Evolutionary conservation across 345 rosid species (phyloP).

Genomic region (Ceriops zippeliana): DNA sequence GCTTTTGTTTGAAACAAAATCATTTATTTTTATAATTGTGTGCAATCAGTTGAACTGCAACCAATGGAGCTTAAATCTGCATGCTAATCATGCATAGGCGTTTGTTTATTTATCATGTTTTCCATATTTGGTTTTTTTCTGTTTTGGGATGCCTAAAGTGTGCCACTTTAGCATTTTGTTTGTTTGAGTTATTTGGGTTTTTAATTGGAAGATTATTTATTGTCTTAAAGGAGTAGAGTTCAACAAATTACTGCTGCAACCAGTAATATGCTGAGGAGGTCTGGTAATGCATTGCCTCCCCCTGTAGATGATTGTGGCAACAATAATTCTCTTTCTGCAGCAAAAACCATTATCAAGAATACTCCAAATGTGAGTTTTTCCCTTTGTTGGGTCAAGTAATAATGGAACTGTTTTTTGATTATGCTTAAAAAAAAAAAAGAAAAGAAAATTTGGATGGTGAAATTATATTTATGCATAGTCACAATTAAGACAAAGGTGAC

Average conservation of each 20-base stretch:
- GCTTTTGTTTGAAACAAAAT: too few relatives aligned
- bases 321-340: constrained; percentile 40
- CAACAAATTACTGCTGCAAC: constrained; percentile 74
- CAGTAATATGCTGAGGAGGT: constrained; percentile 43
- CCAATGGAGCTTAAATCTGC: neutral
- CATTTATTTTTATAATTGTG: too few relatives aligned
- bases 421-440: too few relatives aligned
- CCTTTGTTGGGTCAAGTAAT: neutral
- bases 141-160: neutral
- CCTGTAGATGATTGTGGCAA: constrained; percentile 62
- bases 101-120: neutral
- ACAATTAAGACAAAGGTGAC: neutral
- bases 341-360: constrained; percentile 48
- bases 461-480: too few relatives aligned
- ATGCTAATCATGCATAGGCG: neutral
- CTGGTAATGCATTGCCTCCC: constrained; percentile 73
- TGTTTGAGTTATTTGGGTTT: neutral
- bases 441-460: too few relatives aligned
- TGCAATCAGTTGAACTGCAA: too few relatives aligned
- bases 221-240: constrained; percentile 58
- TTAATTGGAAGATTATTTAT: constrained; percentile 25
- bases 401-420: neutral
- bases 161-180: neutral
- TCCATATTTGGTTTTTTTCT: neutral
- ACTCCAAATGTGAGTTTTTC: constrained; percentile 55